Evolutionary conservation across 2,329 filamentous ascomycete species (phyloP), one percentile per base, ranked within the genome.

Genomic region (Penicillium sp.): DNA sequence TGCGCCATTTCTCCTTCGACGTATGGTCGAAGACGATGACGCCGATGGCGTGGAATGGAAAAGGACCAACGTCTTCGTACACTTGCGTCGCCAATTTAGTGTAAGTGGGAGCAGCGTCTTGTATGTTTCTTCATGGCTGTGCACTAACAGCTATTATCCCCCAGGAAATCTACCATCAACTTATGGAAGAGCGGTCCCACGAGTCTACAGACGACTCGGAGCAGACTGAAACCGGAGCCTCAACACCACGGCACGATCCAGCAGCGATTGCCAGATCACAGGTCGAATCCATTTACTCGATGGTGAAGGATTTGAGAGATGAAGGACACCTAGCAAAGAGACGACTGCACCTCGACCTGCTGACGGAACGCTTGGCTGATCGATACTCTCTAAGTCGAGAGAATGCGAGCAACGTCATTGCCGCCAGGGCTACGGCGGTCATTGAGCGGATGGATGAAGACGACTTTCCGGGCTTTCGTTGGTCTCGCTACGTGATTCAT

Each of bases 21-120:
- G 72, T 37, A 76, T 76, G 73, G 55, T 74, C 13, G 69, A 71
- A 51, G 71, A 67, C 3, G 66, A 69, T 48, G 72, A 69, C 49
- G 28, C 24, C 34, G 72, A 75, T 54, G 65, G 64, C 39, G 60
- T 75, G 33, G 62, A 73, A 43, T 76, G 74, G 74, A 62, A 63
- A 6, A 65, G 66, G 33, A 73, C 71, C 7, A 66, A 66, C 51
- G 56, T 75, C 5, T 73, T 73, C 54, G 62, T 66, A 39, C 71
- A 76, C 56, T 62, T 75, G 24, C 66, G 66, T 25, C 64, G 70
- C 40, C 69, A 70, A 41, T 74, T 72, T 52, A 58, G 65, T 36
- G 72, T 74, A 56, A 52, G 63, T 52, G 13, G 1, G 9, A 38
- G n/a, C 26, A 6, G 9, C 8, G 18, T 41, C 4, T 37, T 13